Percentiles rank a stretch among this genome's conserved stretches.
Evolutionary conservation across 1,284 basidiomycete species (phyloP).

Genomic region (Leccinum fallax): DNA sequence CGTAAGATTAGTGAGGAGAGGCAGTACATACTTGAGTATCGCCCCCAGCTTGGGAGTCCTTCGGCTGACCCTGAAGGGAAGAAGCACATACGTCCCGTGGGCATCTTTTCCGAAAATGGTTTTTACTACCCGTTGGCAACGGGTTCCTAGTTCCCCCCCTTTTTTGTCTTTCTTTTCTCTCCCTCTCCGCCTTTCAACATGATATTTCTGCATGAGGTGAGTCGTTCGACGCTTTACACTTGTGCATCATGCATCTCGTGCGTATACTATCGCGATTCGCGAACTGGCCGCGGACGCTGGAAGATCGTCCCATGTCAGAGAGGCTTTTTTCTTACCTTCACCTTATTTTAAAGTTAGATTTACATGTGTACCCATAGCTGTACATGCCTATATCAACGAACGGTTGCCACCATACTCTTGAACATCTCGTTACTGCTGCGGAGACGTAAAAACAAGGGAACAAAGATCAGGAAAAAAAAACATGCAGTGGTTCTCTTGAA

Average conservation of each 20-base stretch:
- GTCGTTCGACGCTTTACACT: neutral
- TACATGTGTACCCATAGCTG: neutral
- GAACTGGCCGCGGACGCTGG: neutral
- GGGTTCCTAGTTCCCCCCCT: neutral
- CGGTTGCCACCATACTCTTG: constrained; percentile 11
- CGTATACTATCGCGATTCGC: neutral
- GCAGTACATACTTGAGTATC: neutral
- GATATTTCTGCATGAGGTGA: neutral
- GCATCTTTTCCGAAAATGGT: neutral
- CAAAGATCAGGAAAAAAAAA: neutral
- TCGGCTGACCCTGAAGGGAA: neutral
- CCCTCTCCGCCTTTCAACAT: neutral
- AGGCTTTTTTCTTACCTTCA: neutral
- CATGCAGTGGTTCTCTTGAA: neutral
- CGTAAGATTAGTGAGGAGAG: constrained; percentile 15
- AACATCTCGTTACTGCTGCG: constrained; percentile 7
- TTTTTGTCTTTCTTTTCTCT: neutral
- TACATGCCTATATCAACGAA: neutral
- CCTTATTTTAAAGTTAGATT: neutral
- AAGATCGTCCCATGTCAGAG: constrained; percentile 12
- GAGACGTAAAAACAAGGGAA: constrained; percentile 1
- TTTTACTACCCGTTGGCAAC: neutral
- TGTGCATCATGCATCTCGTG: neutral
- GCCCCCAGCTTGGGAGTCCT: neutral
- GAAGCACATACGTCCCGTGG: neutral